phyloP scores from a whole-genome alignment of 768 basidiomycete species.

The Rickenella mellea region DNA sequence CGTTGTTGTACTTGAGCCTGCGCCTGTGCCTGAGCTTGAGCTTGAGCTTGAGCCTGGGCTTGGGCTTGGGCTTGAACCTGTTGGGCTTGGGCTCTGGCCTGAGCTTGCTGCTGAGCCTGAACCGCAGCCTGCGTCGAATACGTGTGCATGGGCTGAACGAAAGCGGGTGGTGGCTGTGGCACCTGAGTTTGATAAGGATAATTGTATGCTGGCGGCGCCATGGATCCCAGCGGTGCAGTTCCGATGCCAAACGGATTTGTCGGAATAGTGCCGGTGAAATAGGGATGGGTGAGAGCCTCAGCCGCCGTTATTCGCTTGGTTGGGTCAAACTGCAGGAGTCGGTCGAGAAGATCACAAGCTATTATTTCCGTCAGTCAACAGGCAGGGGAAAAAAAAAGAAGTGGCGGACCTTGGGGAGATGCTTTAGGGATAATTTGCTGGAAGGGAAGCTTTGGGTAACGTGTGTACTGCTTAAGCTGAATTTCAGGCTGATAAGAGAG shows the following conservation, averaged over 20 bases:
- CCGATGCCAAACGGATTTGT: constrained; percentile 25
- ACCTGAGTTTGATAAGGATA: constrained; percentile 39
- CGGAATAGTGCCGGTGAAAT: constrained; percentile 56
- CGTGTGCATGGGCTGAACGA: constrained; percentile 4
- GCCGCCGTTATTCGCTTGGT: constrained; percentile 83
- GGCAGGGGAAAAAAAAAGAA: not conserved
- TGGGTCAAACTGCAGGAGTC: constrained; percentile 93
- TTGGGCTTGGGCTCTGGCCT: constrained; percentile 34
- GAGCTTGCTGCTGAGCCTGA: constrained; percentile 11
- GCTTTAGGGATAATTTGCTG: constrained; percentile 79
- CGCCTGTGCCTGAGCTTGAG: constrained; percentile 28
- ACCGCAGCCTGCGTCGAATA: constrained; percentile 6
- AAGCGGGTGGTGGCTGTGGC: constrained; percentile 5
- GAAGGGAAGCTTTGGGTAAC: constrained; percentile 78
- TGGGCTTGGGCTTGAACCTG: constrained; percentile 15
- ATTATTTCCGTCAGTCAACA: constrained; percentile 1
- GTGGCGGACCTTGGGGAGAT: constrained; percentile 60
- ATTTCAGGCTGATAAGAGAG: constrained; percentile 61
- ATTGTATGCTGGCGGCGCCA: constrained; percentile 61
- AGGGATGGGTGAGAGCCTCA: constrained; percentile 86
- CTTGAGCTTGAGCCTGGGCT: constrained; percentile 23
- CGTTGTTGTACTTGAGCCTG: constrained; percentile 21
- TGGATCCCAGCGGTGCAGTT: constrained; percentile 39
- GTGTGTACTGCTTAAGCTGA: constrained; percentile 73
- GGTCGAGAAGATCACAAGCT: constrained; percentile 91